Evolutionary conservation across 371 early-diverging fungal genomes (phyloP), one percentile per base, ranked within the genome.

Genomic region (Mortierella sp.): DNA sequence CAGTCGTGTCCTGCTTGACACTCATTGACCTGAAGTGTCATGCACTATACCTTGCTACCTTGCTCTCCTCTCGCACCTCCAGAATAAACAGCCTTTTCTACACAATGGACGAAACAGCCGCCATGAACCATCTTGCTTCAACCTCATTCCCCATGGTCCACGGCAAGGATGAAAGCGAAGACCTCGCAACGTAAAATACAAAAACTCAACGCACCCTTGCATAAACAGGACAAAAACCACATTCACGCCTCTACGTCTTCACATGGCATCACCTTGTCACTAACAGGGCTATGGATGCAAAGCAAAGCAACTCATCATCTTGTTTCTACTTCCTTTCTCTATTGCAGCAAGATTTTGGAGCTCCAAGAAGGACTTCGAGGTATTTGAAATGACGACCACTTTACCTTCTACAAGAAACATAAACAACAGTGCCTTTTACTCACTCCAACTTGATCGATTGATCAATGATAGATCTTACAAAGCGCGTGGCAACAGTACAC

Each of bases 291-390:
- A 73, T 54, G 21, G 19, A 52, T 31, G 24, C 54, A 50, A 73
- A 13, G 21, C 28, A 21, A 47, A 50, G 9, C 50, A 47, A 31
- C 73, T 50, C 73, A 50, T 50, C 73, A 73, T 73, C 73, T 63
- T 7, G 11, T 47, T 16, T 28, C 54, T 26, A 21, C 10, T 45
- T 72, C 14, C 28, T n/a, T 28, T 28, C 14, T 45, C 34, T 38
- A 44, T 13, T 14, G 10, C 42, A 79, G 75, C 65, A 70, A 79
- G 48, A 80, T 86, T 31, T 76, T 86, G 24, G 87, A 86, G 47
- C 73, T 86, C 0, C 87, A 86, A 55, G 87, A 86, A 71, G 82
- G 87, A 31, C 80, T 86, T 63, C 79, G 75, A 77, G 87, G 87
- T 86, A 86, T 8, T 16, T 52, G 54, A 44, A 71, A 16, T 0